Conservation (phyloP, 2,329 filamentous ascomycete genomes). For the Emergomyces pasteurianus region DNA sequence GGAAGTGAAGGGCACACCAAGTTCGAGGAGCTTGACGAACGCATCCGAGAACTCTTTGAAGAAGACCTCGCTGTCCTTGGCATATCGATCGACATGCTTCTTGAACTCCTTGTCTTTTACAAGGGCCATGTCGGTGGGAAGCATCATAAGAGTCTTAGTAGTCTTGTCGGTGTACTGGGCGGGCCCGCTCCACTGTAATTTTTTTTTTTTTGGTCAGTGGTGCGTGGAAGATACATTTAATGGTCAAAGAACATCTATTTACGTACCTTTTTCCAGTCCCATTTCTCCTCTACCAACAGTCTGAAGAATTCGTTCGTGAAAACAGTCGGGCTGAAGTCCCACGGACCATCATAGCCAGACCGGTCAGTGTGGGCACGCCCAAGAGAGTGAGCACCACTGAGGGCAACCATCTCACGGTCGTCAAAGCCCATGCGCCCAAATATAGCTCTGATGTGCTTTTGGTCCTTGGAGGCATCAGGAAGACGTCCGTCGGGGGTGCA, state of each 20-base stretch:
- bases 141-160: conserved; percentile 90
- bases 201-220: background rate
- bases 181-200: conserved; percentile 62
- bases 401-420: conserved; percentile 90
- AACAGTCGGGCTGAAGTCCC: conserved; percentile 84
- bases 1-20: conserved; percentile 77
- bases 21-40: conserved; percentile 74
- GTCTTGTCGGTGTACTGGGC: conserved; percentile 81
- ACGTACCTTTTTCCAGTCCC: conserved; percentile 59
- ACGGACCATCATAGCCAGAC: conserved; percentile 77
- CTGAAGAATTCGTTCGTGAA: conserved; percentile 93
- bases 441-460: conserved; percentile 76
- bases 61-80: conserved; percentile 80
- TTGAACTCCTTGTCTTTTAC: conserved; percentile 81
- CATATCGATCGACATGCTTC: conserved; percentile 71
- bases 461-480: conserved; percentile 66
- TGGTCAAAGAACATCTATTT: background rate
- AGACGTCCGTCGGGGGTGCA: conserved; percentile 92
- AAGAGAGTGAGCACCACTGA: conserved; percentile 73
- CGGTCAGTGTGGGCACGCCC: conserved; percentile 85
- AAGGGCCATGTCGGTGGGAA: conserved; percentile 81
- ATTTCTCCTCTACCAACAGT: conserved; percentile 82
- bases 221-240: background rate
- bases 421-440: conserved; percentile 97
- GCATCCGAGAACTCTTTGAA: conserved; percentile 85